Conservation (phyloP, 192 early-diverging fungal species). For the Podochytrium sp. region DNA sequence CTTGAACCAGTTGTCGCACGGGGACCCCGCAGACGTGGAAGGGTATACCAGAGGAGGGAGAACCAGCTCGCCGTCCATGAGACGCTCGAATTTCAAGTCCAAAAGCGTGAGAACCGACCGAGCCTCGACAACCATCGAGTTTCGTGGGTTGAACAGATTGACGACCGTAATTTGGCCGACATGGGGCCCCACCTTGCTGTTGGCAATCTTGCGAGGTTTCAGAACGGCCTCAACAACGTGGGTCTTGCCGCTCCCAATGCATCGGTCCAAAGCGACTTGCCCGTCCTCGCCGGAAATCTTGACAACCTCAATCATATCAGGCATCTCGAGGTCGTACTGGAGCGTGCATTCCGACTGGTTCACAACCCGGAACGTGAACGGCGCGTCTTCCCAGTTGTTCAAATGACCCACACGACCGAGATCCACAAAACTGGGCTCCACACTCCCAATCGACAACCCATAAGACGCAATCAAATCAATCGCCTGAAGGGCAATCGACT, state of each 20-base stretch:
- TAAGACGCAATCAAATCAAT: slow-evolving; percentile 65
- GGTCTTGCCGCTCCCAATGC: slow-evolving; percentile 29
- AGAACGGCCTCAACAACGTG: slow-evolving; percentile 62
- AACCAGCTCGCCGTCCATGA: slow-evolving; percentile 67
- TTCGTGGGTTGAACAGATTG: slow-evolving; percentile 72
- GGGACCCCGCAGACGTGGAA: slow-evolving; percentile 46
- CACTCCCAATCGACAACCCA: slow-evolving; percentile 60
- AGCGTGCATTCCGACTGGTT: slow-evolving; percentile 71
- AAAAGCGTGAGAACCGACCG: slow-evolving; percentile 66
- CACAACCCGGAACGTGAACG: slow-evolving; percentile 62
- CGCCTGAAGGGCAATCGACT: slow-evolving; percentile 55
- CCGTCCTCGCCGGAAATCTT: not conserved
- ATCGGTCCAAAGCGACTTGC: slow-evolving; percentile 26
- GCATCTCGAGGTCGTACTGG: slow-evolving; percentile 58
- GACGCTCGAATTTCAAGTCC: slow-evolving; percentile 75
- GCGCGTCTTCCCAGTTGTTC: slow-evolving; percentile 69
- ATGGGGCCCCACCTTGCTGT: slow-evolving; percentile 52
- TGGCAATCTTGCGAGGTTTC: slow-evolving; percentile 63
- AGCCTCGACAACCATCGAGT: slow-evolving; percentile 56
- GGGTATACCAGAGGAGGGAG: slow-evolving; percentile 78
- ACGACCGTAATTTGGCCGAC: slow-evolving; percentile 55
- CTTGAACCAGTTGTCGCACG: slow-evolving; percentile 83
- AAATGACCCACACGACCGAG: slow-evolving; percentile 80
- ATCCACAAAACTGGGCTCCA: slow-evolving; percentile 60
- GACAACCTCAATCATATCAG: slow-evolving; percentile 53